Evolutionary conservation across 805 yeast species (phyloP).

Genomic region (Ogataea allantospora): DNA sequence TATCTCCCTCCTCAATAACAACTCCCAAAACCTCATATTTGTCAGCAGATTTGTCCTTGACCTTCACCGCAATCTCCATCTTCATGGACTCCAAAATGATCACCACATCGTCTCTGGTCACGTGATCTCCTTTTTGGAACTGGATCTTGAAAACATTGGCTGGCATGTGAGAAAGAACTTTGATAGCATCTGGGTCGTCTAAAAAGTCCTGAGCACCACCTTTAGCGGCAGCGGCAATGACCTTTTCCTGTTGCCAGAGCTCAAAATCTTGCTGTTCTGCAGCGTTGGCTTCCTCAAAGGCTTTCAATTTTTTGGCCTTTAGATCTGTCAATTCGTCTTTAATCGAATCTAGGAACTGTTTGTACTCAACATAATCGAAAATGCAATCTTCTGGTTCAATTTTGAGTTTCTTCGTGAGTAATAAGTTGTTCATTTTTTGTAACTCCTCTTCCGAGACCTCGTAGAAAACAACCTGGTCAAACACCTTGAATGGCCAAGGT

Average conservation of each 20-base stretch:
- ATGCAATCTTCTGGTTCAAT: conserved; percentile 29
- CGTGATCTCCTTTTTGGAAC: conserved; percentile 69
- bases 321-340: conserved; percentile 28
- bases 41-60: conserved; percentile 50
- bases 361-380: conserved; percentile 35
- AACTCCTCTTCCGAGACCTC: conserved; percentile 35
- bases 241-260: conserved; percentile 43
- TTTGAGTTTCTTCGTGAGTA: conserved; percentile 31
- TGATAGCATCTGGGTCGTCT: conserved; percentile 68
- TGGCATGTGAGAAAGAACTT: conserved; percentile 84
- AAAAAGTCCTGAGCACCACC: conserved; percentile 1
- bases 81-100: conserved; percentile 97
- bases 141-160: conserved; percentile 97
- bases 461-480: conserved; percentile 75
- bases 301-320: conserved; percentile 52
- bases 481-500: conserved; percentile 91
- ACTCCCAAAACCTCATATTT: conserved; percentile 70
- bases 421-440: conserved; percentile 27
- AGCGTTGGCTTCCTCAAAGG: conserved; percentile 74
- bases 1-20: conserved; percentile 82
- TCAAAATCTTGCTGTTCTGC: conserved; percentile 63
- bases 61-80: conserved; percentile 64
- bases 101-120: conserved; percentile 70
- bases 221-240: conserved; percentile 37
- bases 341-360: conserved; percentile 29